These are phyloP conservation scores for Trichoderma orchidacearum DNA, from an alignment of 495 filamentous ascomycete species.

Conservation along the genomic window DNA sequence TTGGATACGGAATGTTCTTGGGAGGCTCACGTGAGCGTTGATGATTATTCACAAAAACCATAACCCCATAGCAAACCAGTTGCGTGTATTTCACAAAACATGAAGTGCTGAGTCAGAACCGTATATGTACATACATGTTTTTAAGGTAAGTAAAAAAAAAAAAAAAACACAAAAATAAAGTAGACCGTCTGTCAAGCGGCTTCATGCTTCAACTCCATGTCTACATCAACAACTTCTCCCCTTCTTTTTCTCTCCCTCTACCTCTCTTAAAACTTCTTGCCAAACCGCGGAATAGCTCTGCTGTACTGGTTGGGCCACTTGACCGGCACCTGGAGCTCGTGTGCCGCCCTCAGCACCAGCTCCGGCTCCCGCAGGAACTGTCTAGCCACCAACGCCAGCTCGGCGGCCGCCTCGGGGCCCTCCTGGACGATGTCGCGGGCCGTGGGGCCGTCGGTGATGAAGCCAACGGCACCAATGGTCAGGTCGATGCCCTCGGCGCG, in stretches of 20 bases:
- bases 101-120: no score
- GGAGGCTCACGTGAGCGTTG: no score
- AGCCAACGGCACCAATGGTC: slow-evolving; percentile 58
- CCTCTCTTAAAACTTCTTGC: neutral
- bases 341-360: slow-evolving; percentile 47
- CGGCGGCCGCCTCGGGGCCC: slow-evolving; percentile 35
- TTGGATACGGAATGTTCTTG: no score
- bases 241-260: neutral
- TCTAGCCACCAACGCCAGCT: slow-evolving; percentile 48
- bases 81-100: no score
- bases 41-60: no score
- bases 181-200: no score
- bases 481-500: slow-evolving; percentile 39
- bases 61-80: no score
- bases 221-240: neutral
- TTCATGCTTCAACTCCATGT: neutral
- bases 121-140: no score
- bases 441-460: slow-evolving; percentile 49
- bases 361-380: slow-evolving; percentile 57
- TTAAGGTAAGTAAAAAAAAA: no score
- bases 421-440: slow-evolving; percentile 46
- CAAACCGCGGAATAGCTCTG: slow-evolving; percentile 3
- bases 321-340: slow-evolving; percentile 44
- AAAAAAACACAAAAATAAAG: no score
- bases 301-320: slow-evolving; percentile 41